Conservation (phyloP, 805 yeast species). For the Candida jianshihensis region DNA sequence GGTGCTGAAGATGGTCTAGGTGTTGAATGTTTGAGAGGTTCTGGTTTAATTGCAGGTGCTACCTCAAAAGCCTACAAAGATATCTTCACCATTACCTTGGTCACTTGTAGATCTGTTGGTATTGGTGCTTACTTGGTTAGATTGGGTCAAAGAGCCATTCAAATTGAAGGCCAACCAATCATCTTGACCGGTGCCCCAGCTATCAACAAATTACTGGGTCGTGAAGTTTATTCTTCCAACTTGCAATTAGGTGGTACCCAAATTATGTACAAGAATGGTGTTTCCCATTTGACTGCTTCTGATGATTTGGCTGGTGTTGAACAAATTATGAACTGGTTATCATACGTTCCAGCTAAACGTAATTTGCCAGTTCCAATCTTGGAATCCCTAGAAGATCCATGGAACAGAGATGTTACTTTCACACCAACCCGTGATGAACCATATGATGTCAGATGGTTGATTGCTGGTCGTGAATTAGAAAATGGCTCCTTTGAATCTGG, state of each 20-base stretch:
- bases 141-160: constrained; percentile 97
- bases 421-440: constrained; percentile 64
- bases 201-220: constrained; percentile 90
- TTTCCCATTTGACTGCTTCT: constrained; percentile 92
- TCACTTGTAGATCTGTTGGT: constrained; percentile 99
- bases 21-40: constrained; percentile 96
- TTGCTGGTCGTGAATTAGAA: constrained; percentile 71
- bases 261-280: constrained; percentile 98
- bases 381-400: constrained; percentile 62
- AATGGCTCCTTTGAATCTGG: constrained; percentile 76
- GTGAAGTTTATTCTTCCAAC: constrained; percentile 95
- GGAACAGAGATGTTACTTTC: constrained; percentile 92
- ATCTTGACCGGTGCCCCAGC: constrained; percentile 99
- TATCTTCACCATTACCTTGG: constrained; percentile 94
- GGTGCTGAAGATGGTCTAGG: constrained; percentile 97
- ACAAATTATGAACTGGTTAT: constrained; percentile 91
- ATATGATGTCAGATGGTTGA: constrained; percentile 93
- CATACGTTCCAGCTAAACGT: constrained; percentile 88
- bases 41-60: constrained; percentile 98
- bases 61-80: constrained; percentile 97
- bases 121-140: constrained; percentile 98
- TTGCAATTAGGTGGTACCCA: constrained; percentile 99
- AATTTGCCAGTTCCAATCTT: constrained; percentile 86
- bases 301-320: constrained; percentile 96
- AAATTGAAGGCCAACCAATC: constrained; percentile 97